Base-by-base conservation (phyloP, 768 basidiomycete genomes). In the Udeniomyces megalosporus region DNA sequence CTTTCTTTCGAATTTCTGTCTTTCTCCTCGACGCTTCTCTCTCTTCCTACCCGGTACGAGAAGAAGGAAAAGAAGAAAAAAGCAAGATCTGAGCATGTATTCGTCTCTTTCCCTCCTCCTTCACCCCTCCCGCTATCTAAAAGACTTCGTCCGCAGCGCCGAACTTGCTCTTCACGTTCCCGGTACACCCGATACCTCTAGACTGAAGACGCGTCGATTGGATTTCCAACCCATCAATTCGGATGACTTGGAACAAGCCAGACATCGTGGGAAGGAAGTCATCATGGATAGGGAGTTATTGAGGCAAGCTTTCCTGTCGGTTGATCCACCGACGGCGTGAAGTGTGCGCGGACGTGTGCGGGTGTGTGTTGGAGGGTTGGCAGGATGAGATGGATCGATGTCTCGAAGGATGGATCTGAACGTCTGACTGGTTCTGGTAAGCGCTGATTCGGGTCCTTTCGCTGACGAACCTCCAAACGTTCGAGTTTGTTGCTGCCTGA, bases 121-220 rank as follows among this genome's bases (percentile, higher is more conserved):
- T 17, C 88, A 88, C 73, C 89, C 86, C 0, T 79, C 83, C 75
- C 78, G 88, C 22, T 80, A 86, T 58, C 78, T 53, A 85, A 85
- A 38, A 76, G 79, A 66, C 53, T 58, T 35, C 44, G 58, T 65
- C 57, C 63, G 58, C 20, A 15, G 14, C 14, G 7, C 63, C 58
- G 4, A 56, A 65, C 63, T 65, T 58, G 17, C 63, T 32, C 44
- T 38, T 65, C 24, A 65, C 63, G 24, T 52, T 55, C 22, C 32
- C 51, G 11, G 58, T 58, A 8, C 53, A 54, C 46, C 44, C 42
- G 6, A 47, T 52, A 24, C 59, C 58, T 29, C 51, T 60, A 46
- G 32, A 32, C 10, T 56, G 83, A 71, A 81, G 84, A 51, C 87
- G 81, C 10, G 91, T 92, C 69, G 82, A 89, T 54, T 83, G 86